Evolutionary conservation across 108 stramenopile genomes (phyloP).

Genomic region (Skeletonema marinoi): DNA sequence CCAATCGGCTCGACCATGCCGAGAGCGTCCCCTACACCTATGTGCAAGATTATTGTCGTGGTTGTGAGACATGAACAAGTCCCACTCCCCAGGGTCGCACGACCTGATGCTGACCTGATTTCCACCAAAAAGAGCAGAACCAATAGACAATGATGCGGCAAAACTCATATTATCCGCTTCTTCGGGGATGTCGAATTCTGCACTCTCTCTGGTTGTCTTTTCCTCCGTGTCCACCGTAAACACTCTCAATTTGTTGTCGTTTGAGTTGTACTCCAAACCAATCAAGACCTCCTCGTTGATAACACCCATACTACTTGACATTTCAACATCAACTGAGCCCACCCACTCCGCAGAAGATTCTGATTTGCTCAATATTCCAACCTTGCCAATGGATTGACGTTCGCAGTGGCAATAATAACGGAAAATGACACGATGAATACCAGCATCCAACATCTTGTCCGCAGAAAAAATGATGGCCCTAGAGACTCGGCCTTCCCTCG

Average conservation of each 20-base stretch:
- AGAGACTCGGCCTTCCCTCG: not conserved
- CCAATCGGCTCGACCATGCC: not conserved
- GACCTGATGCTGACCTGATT: not conserved
- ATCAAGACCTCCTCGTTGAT: not conserved
- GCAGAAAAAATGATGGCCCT: not conserved
- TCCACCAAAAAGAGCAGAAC: not conserved
- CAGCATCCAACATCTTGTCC: not conserved
- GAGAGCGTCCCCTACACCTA: not conserved
- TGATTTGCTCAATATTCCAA: not conserved
- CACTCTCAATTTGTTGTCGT: not conserved
- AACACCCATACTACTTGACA: not conserved
- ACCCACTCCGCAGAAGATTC: not conserved
- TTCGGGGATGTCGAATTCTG: not conserved
- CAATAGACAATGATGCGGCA: not conserved
- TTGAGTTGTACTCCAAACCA: not conserved
- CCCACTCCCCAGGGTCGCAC: not conserved
- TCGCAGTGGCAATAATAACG: not conserved
- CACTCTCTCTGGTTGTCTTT: not conserved
- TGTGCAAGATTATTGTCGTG: not conserved
- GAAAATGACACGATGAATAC: not conserved
- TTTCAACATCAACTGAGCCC: not conserved
- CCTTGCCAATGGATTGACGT: not conserved
- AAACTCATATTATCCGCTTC: not conserved
- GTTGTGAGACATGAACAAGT: not conserved
- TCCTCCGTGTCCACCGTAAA: not conserved